Evolutionary conservation across 2,329 filamentous ascomycete genomes (phyloP), one percentile per base, ranked within the genome.

Genomic region (Fusarium sp.): DNA sequence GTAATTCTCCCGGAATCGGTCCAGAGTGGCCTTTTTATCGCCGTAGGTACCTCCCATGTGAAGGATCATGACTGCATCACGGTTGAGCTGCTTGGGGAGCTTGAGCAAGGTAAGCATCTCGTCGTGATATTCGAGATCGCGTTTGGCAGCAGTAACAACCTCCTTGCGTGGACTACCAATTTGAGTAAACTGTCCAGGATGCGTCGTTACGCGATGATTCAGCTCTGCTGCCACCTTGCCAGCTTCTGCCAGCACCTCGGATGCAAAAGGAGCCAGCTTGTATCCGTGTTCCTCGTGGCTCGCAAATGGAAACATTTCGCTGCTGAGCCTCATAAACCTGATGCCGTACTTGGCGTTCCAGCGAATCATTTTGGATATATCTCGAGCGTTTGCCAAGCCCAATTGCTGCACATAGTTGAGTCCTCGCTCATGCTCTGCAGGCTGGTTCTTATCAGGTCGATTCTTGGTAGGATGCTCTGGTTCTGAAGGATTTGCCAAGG

Each of bases 301-400:
- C 2, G 94, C 94, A 74, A 97, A 97, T 0, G 94, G 94, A 65
- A 98, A 98, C 91, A 97, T 97, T 69, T 97, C 94, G 51, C 92
- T 96, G 67, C 92, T 96, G 19, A 98, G 81, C 1, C 94, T 87
- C 85, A 98, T 87, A 74, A 98, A 97, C 67, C 88, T 93, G 77
- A 98, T 98, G 35, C 90, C 89, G 65, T 94, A 97, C 67, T 87
- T 91, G 64, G 96, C 89, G 72, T 98, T 97, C 94, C 94, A 98
- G 2, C 87, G 85, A 8, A 97, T 72, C 86, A 97, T 92, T 75
- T 96, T 96, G 54, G 84, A 78, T 29, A 97, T 86, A 69, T 98
- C 94, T 36, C 86, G 83, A 1, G 91, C 90, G 75, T 98, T 98
- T 13, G 91, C 87, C 10, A 97, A 75, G 0, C 93, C 92, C 3